Base-by-base conservation (phyloP, 257 asterid genomes). In the Misopates orontium region DNA sequence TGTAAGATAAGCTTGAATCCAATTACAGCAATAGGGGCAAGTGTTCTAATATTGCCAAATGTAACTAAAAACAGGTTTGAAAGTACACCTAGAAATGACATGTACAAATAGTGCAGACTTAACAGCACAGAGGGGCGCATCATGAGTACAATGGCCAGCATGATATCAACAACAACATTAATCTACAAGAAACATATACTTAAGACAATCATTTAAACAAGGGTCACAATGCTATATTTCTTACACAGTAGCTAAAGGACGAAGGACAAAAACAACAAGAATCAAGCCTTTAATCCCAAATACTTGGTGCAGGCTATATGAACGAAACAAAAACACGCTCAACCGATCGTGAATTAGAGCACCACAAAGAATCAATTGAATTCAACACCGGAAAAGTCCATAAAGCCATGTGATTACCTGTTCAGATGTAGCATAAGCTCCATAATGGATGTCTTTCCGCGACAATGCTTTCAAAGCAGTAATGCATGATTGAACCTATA, bases 381-480 rank as follows among this genome's bases (percentile, higher is more conserved):
- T 48, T 53, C 55, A 56, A 60, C 42, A 25, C 20, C 8, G 67
- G 41, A 54, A 25, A 60, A 41, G 50, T 15, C 42, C 64, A 32
- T 52, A 10, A 56, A 55, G 57, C 42, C 18, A 28, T 14, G 16
- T 59, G n/a, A 5, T 20, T 73, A 90, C 97, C 91, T 90, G 97
- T 67, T 90, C 97, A 49, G 87, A 64, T 56, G 96, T 87, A 56
- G 97, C 97, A 87, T 87, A 84, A 65, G 82, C 72, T 75, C 97
- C 97, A 79, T 82, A 90, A 65, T 90, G 91, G 24, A 90, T 76
- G 65, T 90, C 92, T 72, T 86, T 84, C 72, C 80, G 80, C 7
- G 93, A 84, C 73, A 90, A 66, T 49, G 95, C 88, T 72, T 78
- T 90, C 73, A 87, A 59, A 75, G 96, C 87, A 68, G 82, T 71